Base-by-base conservation (phyloP, 2,329 filamentous ascomycete species). In the Pseudogymnoascus sp. region DNA sequence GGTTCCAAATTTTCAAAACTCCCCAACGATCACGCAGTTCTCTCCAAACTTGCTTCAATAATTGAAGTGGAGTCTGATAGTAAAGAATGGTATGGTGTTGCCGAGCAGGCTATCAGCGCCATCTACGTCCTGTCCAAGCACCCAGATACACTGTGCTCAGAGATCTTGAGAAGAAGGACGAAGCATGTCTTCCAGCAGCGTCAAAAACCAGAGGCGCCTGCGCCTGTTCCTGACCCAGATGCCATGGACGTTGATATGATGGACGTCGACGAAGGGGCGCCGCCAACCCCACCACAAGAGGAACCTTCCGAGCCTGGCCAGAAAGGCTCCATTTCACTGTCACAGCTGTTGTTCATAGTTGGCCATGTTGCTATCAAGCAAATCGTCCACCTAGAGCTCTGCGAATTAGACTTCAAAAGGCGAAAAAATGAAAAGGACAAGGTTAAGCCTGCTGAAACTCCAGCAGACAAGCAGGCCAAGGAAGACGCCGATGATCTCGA, bases 281-380 rank as follows among this genome's bases (percentile, higher is more conserved):
- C 69, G 67, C 34, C 70, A 72, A 39, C 67, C 70, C 13, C 63
- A 69, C 5, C 73, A 63, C n/a, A 63, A 61, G 52, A 55, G 37
- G 48, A 57, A 33, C 52, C 18, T 12, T 38, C 4, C 19, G 76
- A 76, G 64, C 73, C 77, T 7, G 83, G 80, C 68, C 82, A 86
- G 28, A 89, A 86, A 66, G 82, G 85, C 3, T 85, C 90, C 1
- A 80, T 91, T 52, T 85, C 83, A 0, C 78, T 99, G 1, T 96
- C 94, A 0, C 94, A 97, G 68, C 80, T 99, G 1, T 79, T 99
- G 0, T 97, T 97, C 71, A 88, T 96, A 34, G 92, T 97, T 28
- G 94, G 94, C 0, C 94, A 99, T 69, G 89, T 97, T 55, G 94
- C 94, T 12, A 94, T 99, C 71, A 99, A 99, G 75, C 95, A 99